A percentile compares a stretch with the other conserved stretches of the same genome.
Evolutionary conservation across 2,329 filamentous ascomycete species (phyloP).

Genomic region (Orbilia blumenaviensis): DNA sequence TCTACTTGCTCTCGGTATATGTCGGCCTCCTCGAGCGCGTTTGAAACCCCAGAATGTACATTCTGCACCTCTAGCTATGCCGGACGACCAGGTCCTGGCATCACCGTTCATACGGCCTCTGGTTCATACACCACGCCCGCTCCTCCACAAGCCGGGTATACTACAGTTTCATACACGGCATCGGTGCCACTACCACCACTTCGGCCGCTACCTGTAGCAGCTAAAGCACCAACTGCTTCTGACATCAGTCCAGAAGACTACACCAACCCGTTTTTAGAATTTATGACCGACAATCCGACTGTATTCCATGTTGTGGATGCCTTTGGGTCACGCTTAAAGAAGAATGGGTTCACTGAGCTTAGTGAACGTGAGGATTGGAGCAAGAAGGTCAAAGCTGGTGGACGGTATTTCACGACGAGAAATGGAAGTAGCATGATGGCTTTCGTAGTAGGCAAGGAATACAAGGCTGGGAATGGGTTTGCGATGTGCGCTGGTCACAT

Average conservation of each 20-base stretch:
- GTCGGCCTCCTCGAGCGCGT: constrained; percentile 27
- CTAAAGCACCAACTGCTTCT: constrained; percentile 35
- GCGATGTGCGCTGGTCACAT: constrained; percentile 92
- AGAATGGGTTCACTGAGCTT: constrained; percentile 77
- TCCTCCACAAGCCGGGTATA: constrained; percentile 8
- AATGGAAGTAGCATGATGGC: constrained; percentile 88
- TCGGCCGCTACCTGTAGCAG: constrained; percentile 2
- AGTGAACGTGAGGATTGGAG: constrained; percentile 82
- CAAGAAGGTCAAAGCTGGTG: constrained; percentile 75
- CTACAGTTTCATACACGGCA: background rate
- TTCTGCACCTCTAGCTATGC: constrained; percentile 45
- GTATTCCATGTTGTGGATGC: constrained; percentile 88
- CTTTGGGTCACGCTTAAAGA: constrained; percentile 76
- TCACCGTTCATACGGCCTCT: constrained; percentile 26
- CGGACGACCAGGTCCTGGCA: constrained; percentile 7
- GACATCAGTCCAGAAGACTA: constrained; percentile 69
- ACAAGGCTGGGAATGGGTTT: constrained; percentile 83
- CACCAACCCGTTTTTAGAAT: constrained; percentile 84
- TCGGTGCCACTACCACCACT: no score
- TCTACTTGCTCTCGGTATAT: constrained; percentile 51
- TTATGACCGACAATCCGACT: constrained; percentile 88
- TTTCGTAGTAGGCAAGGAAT: constrained; percentile 81
- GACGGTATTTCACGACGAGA: constrained; percentile 87
- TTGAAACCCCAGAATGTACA: constrained; percentile 17
- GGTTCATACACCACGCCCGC: background rate